phyloP scores from a whole-genome alignment of 2,329 filamentous ascomycete species.

The Hyphodiscus sp. region DNA sequence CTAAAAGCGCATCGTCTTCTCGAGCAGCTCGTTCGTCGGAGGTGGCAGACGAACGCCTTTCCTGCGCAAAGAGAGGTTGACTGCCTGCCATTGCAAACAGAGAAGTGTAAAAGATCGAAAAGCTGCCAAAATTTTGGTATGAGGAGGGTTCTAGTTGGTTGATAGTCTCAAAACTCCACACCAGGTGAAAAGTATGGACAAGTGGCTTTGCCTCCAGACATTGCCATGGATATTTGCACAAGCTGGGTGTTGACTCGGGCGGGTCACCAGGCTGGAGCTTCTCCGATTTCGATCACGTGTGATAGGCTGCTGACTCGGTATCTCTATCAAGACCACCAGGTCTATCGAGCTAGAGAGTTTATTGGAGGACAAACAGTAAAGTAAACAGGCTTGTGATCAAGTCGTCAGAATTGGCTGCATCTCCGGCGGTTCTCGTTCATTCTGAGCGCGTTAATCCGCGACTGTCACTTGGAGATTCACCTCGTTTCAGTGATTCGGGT shows the following conservation, averaged over 20 bases:
- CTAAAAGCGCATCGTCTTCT: conserved; percentile 34
- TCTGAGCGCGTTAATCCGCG: background rate
- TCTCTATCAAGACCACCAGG: no score
- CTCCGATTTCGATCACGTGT: no score
- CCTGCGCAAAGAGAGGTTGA: conserved; percentile 26
- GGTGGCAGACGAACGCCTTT: conserved; percentile 46
- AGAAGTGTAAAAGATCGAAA: background rate
- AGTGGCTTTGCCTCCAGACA: conserved; percentile 5
- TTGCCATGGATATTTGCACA: background rate
- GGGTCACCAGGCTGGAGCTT: background rate
- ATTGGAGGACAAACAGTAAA: no score
- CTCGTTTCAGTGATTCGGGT: background rate
- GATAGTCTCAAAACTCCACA: background rate
- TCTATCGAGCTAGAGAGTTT: no score
- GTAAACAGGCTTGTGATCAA: no score
- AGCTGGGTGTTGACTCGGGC: background rate
- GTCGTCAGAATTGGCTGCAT: no score
- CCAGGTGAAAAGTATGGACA: background rate
- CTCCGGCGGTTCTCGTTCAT: no score
- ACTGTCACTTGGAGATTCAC: background rate
- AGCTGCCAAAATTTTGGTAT: conserved; percentile 12
- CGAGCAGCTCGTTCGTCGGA: conserved; percentile 48
- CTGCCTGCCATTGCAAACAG: conserved; percentile 4
- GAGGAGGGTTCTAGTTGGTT: background rate
- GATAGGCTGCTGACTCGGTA: no score